phyloP scores from a whole-genome alignment of 1,284 basidiomycete species.

The Cutaneotrichosporon cutaneum region DNA sequence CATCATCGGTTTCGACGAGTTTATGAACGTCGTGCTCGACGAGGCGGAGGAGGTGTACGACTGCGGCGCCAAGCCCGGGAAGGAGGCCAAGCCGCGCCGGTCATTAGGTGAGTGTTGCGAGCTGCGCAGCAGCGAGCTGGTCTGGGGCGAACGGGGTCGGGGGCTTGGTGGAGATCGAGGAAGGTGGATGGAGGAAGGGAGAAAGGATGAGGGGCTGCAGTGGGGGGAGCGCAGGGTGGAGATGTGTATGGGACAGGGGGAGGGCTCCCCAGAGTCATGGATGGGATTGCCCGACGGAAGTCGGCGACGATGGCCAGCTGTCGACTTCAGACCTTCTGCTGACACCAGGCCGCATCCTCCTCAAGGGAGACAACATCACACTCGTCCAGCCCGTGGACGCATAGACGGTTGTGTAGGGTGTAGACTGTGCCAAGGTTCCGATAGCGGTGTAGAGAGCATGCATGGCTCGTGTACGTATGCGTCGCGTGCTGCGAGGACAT shows the following conservation, averaged over 20 bases:
- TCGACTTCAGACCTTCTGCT: neutral
- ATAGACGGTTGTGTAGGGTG: conserved; percentile 10
- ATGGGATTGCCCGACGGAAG: too few species aligned
- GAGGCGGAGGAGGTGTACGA: conserved; percentile 91
- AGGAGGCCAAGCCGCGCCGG: conserved; percentile 63
- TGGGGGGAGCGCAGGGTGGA: neutral
- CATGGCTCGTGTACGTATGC: conserved; percentile 2
- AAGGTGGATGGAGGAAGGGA: neutral
- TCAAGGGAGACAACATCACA: conserved; percentile 96
- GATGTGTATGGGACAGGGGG: neutral
- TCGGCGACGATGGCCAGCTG: neutral
- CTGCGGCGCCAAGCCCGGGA: conserved; percentile 77
- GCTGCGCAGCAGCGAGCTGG: too few species aligned
- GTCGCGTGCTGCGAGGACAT: neutral
- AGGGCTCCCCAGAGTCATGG: too few species aligned
- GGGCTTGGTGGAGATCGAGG: neutral
- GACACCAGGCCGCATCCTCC: conserved; percentile 74
- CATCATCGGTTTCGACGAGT: conserved; percentile 99
- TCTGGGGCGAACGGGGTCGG: too few species aligned
- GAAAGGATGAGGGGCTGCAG: too few species aligned
- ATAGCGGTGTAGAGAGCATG: conserved; percentile 4
- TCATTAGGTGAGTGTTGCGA: conserved; percentile 40
- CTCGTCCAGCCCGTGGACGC: conserved; percentile 68
- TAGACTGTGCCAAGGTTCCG: neutral
- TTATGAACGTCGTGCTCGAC: conserved; percentile 99